These are phyloP conservation scores for Hypoxylon sp. DNA, from an alignment of 2,329 filamentous ascomycete genomes.

Conservation along the genomic window DNA sequence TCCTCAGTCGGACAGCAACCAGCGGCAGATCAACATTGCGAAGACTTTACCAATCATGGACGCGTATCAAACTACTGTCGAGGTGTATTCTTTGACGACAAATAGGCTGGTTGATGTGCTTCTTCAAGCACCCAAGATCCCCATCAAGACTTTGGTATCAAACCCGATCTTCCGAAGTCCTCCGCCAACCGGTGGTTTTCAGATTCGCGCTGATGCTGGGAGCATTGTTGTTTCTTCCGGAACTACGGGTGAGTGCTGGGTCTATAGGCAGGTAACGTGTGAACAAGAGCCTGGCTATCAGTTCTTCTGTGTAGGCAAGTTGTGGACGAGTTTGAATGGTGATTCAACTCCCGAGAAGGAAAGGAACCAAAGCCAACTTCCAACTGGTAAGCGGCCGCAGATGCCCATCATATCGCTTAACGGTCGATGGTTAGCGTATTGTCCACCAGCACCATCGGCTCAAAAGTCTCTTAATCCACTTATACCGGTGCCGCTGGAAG, in stretches of 20 bases:
- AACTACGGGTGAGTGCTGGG: constrained; percentile 86
- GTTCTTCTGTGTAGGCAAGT: constrained; percentile 83
- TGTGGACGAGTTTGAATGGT: constrained; percentile 88
- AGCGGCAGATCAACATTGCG: constrained; percentile 56
- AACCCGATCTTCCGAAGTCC: constrained; percentile 78
- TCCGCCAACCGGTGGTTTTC: constrained; percentile 78
- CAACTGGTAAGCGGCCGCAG: constrained; percentile 63
- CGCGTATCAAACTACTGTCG: constrained; percentile 87
- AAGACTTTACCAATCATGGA: constrained; percentile 62
- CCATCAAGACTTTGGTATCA: constrained; percentile 70
- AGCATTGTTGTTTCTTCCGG: constrained; percentile 84
- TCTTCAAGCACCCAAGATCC: constrained; percentile 76
- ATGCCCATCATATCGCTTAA: constrained; percentile 78
- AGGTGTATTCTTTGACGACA: constrained; percentile 88
- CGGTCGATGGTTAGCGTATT: constrained; percentile 83
- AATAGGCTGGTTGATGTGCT: constrained; percentile 79
- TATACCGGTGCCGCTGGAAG: constrained; percentile 69
- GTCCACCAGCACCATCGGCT: constrained; percentile 79
- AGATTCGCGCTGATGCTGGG: constrained; percentile 79
- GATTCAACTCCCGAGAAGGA: constrained; percentile 65
- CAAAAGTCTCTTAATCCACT: constrained; percentile 77
- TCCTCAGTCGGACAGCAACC: constrained; percentile 59
- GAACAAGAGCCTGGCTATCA: constrained; percentile 60
- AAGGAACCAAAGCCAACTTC: constrained; percentile 56
- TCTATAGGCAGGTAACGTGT: constrained; percentile 71